Percentiles rank a stretch among this genome's conserved stretches.
Evolutionary conservation across 257 asterid species (phyloP).

Genomic region (Gentiana straminea): DNA sequence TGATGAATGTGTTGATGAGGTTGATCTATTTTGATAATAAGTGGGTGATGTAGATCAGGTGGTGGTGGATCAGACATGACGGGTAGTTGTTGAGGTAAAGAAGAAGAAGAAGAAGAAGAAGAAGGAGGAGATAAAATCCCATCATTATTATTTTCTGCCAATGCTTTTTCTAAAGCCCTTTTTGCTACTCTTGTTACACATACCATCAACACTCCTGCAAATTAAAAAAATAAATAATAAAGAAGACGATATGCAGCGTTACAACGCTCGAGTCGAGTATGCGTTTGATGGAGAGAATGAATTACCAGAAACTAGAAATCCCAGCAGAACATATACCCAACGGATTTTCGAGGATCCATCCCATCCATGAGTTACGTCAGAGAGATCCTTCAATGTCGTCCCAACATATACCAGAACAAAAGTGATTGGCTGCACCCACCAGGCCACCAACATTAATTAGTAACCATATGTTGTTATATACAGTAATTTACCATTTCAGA

Average conservation of each 20-base stretch:
- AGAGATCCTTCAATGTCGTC: constrained; percentile 91
- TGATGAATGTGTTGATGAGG: constrained; percentile 45
- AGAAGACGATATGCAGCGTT: too few relatives aligned
- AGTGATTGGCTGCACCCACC: constrained; percentile 74
- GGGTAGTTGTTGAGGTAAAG: constrained; percentile 21
- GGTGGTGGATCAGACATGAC: constrained; percentile 15
- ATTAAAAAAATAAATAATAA: constrained; percentile 1
- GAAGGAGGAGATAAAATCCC: constrained; percentile 16
- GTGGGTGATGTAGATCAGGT: constrained; percentile 50
- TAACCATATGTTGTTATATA: not conserved
- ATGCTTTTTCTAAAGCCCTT: constrained; percentile 67
- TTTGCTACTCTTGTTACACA: constrained; percentile 72
- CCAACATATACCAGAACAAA: constrained; percentile 91
- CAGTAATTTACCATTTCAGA: not conserved
- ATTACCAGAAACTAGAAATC: constrained; percentile 83
- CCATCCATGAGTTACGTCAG: constrained; percentile 99
- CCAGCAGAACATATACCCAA: constrained; percentile 61
- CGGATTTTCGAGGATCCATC: constrained; percentile 78
- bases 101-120: too few relatives aligned
- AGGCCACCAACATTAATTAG: not conserved
- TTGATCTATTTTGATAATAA: constrained; percentile 56
- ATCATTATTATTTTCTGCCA: constrained; percentile 64
- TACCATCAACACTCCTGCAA: constrained; percentile 48
- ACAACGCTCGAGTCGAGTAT: too few relatives aligned
- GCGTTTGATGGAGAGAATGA: constrained; percentile 20